Percentiles rank a stretch among this genome's conserved stretches.
Evolutionary conservation across 2,329 filamentous ascomycete genomes (phyloP).

Genomic region (Colletotrichum sidae): DNA sequence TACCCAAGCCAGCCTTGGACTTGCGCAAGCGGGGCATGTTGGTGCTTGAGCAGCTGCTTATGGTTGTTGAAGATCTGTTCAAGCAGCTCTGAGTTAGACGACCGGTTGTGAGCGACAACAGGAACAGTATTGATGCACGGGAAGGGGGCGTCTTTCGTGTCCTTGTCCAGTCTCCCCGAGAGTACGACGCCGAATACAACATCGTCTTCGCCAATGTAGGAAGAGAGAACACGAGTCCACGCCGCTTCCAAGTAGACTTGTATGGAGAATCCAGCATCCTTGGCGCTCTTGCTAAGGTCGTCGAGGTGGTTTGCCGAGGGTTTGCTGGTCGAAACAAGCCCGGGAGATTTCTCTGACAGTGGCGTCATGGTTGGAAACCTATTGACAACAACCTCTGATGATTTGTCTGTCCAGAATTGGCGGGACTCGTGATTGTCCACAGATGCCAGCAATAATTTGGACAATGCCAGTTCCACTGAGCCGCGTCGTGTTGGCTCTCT

Average conservation of each 20-base stretch:
- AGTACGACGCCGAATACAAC: conserved; percentile 86
- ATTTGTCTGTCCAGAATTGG: conserved; percentile 73
- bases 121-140: conserved; percentile 88
- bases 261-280: conserved; percentile 72
- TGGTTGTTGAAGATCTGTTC: conserved; percentile 74
- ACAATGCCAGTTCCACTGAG: conserved; percentile 51
- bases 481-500: conserved; percentile 10
- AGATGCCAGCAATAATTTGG: conserved; percentile 53
- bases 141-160: conserved; percentile 71
- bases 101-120: conserved; percentile 67
- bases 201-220: conserved; percentile 79
- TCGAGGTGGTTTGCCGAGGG: conserved; percentile 47
- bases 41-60: conserved; percentile 72
- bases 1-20: conserved; percentile 80
- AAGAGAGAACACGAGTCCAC: conserved; percentile 80
- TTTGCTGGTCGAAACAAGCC: background rate
- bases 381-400: conserved; percentile 67
- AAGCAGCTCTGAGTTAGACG: conserved; percentile 69
- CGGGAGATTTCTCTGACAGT: conserved; percentile 51
- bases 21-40: conserved; percentile 76
- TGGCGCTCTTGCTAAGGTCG: conserved; percentile 67
- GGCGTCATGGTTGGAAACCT: conserved; percentile 84
- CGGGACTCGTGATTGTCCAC: conserved; percentile 47
- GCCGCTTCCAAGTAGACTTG: conserved; percentile 81
- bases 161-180: conserved; percentile 75